phyloP scores from a whole-genome alignment of 495 filamentous ascomycete species.

The Penicillium antarcticum region DNA sequence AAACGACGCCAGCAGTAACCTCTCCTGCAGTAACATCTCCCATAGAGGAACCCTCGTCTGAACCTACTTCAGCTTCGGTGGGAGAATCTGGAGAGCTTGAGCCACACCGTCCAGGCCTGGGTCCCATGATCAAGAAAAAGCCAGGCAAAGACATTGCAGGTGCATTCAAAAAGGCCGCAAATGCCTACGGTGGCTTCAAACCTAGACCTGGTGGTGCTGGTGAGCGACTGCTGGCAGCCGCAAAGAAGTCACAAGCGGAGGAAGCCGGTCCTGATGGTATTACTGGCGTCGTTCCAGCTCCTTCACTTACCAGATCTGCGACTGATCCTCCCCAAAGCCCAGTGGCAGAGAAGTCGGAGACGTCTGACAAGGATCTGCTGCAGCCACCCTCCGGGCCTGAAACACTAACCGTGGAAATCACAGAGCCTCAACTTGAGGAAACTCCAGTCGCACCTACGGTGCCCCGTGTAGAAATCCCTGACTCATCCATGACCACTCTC shows the following conservation, averaged over 20 bases:
- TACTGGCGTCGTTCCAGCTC: constrained; percentile 79
- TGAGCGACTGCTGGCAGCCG: constrained; percentile 59
- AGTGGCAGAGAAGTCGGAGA: constrained; percentile 13
- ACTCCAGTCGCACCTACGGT: constrained; percentile 22
- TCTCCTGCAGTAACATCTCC: not conserved
- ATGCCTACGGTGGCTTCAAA: constrained; percentile 78
- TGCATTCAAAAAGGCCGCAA: constrained; percentile 80
- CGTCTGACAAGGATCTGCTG: constrained; percentile 3
- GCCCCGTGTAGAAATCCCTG: constrained; percentile 27
- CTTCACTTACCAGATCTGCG: constrained; percentile 41
- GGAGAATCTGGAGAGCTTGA: constrained; percentile 43
- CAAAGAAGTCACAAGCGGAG: constrained; percentile 51
- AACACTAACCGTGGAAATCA: constrained; percentile 42
- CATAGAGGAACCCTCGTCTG: not conserved
- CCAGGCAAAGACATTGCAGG: constrained; percentile 68
- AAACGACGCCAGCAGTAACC: not conserved
- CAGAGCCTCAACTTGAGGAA: constrained; percentile 27
- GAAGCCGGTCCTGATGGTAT: constrained; percentile 77
- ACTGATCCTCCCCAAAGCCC: constrained; percentile 25
- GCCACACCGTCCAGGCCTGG: constrained; percentile 70
- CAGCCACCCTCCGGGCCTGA: constrained; percentile 11
- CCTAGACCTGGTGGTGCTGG: constrained; percentile 79
- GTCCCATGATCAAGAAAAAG: constrained; percentile 86
- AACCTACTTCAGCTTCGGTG: constrained; percentile 14
- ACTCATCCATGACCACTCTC: constrained; percentile 36